Conservation (phyloP, 176 grass and related monocot species). For the Cenchrus americanus region DNA sequence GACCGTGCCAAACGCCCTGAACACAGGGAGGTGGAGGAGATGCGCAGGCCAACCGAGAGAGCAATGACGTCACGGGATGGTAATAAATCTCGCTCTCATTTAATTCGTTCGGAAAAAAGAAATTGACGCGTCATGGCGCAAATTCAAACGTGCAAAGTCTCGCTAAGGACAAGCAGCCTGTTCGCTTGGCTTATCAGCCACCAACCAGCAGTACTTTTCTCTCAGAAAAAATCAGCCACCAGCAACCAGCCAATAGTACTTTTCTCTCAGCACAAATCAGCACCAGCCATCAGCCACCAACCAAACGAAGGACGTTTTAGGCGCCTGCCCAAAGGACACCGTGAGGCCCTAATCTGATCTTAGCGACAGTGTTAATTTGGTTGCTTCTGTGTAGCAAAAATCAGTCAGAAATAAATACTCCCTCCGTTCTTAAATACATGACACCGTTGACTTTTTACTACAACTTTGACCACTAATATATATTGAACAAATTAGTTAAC, state of each 20-base stretch:
- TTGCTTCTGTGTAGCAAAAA: not conserved
- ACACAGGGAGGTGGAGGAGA: conserved; percentile 53
- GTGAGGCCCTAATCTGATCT: conserved; percentile 45
- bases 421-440: no score
- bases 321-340: conserved; percentile 53
- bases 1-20: conserved; percentile 40
- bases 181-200: no score
- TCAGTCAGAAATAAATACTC: not conserved
- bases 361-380: not conserved
- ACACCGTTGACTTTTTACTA: no score
- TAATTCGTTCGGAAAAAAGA: no score
- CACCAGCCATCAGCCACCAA: no score
- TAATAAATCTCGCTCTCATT: conserved; percentile 11
- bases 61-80: conserved; percentile 53
- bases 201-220: no score
- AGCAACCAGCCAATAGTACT: no score
- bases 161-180: conserved; percentile 63
- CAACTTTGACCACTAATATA: no score
- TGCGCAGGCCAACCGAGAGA: conserved; percentile 54
- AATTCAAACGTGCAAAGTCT: conserved; percentile 31
- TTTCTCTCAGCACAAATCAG: no score
- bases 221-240: no score
- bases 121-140: no score
- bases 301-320: conserved; percentile 60
- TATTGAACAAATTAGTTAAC: no score